Evolutionary conservation across 345 rosid species (phyloP).

Genomic region (Firmiana major): DNA sequence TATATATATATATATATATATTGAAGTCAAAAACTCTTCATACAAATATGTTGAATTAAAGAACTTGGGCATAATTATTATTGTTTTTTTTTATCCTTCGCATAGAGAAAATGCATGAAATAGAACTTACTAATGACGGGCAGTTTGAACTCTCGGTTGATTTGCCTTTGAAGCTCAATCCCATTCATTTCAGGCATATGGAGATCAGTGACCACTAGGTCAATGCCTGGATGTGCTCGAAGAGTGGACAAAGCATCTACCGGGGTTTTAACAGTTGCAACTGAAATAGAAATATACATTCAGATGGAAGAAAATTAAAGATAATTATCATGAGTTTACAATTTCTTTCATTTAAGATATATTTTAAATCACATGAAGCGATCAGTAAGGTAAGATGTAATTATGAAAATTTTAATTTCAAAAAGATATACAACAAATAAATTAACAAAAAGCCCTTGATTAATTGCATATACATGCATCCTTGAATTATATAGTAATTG

Average conservation of each 20-base stretch:
- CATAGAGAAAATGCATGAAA: neutral
- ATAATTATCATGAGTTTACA: neutral
- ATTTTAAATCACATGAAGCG: neutral
- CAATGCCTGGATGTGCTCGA: conserved; percentile 26
- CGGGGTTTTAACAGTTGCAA: conserved; percentile 34
- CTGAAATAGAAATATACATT: conserved; percentile 18
- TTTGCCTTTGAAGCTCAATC: conserved; percentile 39
- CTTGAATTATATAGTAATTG: neutral
- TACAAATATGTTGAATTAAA: too few species aligned
- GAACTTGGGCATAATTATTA: too few species aligned
- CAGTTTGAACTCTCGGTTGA: conserved; percentile 40
- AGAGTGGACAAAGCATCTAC: conserved; percentile 51
- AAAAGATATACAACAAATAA: too few species aligned
- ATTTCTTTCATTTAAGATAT: too few species aligned
- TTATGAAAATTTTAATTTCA: neutral
- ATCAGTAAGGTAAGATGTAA: too few species aligned
- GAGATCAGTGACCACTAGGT: conserved; percentile 64
- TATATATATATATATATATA: too few species aligned
- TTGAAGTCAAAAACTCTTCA: neutral
- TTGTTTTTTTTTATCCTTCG: neutral
- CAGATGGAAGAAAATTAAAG: neutral
- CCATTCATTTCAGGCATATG: conserved; percentile 80
- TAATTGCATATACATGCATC: neutral
- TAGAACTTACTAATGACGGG: conserved; percentile 58
- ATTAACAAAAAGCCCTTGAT: neutral